Base-by-base conservation (phyloP, 2,329 filamentous ascomycete species). In the Pseudogymnoascus sp. region DNA sequence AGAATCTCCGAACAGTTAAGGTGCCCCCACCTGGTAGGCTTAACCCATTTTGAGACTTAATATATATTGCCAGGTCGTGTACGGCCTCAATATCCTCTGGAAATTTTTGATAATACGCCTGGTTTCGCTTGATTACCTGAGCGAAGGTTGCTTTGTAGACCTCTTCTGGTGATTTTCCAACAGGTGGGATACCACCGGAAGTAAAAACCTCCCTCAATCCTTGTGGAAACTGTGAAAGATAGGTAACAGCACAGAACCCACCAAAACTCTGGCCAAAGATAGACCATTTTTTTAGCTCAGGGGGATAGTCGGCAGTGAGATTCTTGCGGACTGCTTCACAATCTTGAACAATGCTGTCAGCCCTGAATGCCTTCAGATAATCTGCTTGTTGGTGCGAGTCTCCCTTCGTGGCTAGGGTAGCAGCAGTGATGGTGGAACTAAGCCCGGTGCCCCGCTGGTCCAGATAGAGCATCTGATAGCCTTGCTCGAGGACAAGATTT, bases 211-310 rank as follows among this genome's bases (percentile, higher is more conserved):
- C 93, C 31, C 86, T 85, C 23, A 97, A 76, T 0, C 89, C 89
- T 63, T 91, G 83, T 0, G 91, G 90, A 68, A 84, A 87, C 72
- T 90, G 86, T 2, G 89, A 95, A 14, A 97, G 82, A 74, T 97
- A 97, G 6, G 89, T 93, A 35, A 91, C 80, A 58, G 81, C 83
- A 71, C 92, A 90, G 75, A 96, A 97, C 0, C 93, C 93, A 40
- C 93, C 93, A 74, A 96, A 97, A 14, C 88, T 93, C 76, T 97
- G 93, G 7, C 93, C 93, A 65, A 96, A 88, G 31, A 95, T 83
- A 63, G 87, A 89, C 93, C 93, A 97, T 72, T 88, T 87, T 73
- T 86, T 84, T 72, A 89, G 86, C 58, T 88, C 84, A 21, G 83
- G 78, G 0, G 89, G 86, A 69, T 86, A 89, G 60, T 87, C 84